These are phyloP conservation scores for Coix lacrymajobi DNA, from an alignment of 176 grass and related monocot species.

Conservation along the genomic window DNA sequence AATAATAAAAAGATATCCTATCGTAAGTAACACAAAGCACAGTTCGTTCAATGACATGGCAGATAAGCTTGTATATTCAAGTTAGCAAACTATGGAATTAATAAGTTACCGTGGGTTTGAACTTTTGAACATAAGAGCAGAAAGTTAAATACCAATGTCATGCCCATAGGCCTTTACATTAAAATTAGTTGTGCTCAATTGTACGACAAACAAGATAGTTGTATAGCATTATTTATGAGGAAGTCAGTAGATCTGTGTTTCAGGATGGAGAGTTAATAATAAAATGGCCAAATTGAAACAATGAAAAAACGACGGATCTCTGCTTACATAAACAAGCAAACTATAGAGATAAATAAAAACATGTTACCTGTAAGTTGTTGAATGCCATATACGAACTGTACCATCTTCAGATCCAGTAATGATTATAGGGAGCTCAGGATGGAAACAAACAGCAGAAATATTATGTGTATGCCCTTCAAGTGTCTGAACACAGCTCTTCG, in stretches of 20 bases:
- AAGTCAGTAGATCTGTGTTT: neutral
- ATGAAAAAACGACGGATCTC: neutral
- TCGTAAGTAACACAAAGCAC: neutral
- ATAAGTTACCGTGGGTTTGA: neutral
- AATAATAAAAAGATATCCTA: neutral
- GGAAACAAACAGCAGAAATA: conserved; percentile 96
- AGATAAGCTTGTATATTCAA: neutral
- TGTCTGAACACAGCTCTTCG: conserved; percentile 96
- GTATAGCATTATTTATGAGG: neutral
- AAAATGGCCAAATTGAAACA: neutral
- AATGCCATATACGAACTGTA: conserved; percentile 96
- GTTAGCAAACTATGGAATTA: neutral
- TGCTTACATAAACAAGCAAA: neutral
- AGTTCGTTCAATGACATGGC: neutral
- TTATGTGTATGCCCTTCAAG: conserved; percentile 99
- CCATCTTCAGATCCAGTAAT: conserved; percentile 98
- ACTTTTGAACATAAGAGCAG: neutral
- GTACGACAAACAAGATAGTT: neutral
- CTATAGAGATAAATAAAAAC: conserved; percentile 17
- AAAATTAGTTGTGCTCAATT: neutral
- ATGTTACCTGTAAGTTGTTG: conserved; percentile 81
- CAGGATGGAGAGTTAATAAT: neutral
- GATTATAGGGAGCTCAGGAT: conserved; percentile 98
- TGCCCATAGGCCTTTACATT: neutral
- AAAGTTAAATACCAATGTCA: neutral